Percentiles rank a stretch among this genome's conserved stretches.
These are phyloP conservation scores for Fistulifera pelliculosa DNA, from an alignment of 108 stramenopile genomes.

Conservation along the genomic window DNA sequence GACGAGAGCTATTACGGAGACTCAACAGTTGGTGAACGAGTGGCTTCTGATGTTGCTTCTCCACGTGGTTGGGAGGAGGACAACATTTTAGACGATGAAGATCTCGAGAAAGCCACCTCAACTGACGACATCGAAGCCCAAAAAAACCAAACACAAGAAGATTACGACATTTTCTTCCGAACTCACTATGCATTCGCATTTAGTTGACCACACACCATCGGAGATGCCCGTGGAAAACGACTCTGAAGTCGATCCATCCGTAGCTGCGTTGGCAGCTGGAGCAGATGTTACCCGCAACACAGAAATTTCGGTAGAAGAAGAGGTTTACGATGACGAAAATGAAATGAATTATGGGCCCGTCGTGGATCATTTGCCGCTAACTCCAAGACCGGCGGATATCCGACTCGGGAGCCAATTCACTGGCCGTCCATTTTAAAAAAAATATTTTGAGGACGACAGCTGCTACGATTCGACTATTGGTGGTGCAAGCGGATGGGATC, in stretches of 20 bases:
- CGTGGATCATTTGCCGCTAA: conserved; percentile 24
- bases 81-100: too few relatives aligned
- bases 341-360: conserved; percentile 22
- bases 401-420: not conserved
- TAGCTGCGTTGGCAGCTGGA: conserved; percentile 6
- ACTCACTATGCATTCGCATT: not conserved
- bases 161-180: too few relatives aligned
- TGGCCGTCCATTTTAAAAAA: conserved; percentile 21
- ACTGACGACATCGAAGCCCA: too few relatives aligned
- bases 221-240: not conserved
- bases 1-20: conserved; percentile 1
- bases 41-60: too few relatives aligned
- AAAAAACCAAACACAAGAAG: too few relatives aligned
- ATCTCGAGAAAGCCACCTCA: too few relatives aligned
- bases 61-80: too few relatives aligned
- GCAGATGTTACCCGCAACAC: conserved; percentile 8
- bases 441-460: conserved; percentile 1
- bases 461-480: conserved; percentile 17
- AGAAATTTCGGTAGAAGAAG: conserved; percentile 9
- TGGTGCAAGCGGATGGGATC: conserved; percentile 18
- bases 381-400: not conserved
- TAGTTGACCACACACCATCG: conserved; percentile 10
- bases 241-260: not conserved
- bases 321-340: conserved; percentile 19
- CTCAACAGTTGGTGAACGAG: conserved; percentile 1